These are phyloP conservation scores for Alternaria sp. DNA, from an alignment of 2,329 filamentous ascomycete species.

Conservation along the genomic window DNA sequence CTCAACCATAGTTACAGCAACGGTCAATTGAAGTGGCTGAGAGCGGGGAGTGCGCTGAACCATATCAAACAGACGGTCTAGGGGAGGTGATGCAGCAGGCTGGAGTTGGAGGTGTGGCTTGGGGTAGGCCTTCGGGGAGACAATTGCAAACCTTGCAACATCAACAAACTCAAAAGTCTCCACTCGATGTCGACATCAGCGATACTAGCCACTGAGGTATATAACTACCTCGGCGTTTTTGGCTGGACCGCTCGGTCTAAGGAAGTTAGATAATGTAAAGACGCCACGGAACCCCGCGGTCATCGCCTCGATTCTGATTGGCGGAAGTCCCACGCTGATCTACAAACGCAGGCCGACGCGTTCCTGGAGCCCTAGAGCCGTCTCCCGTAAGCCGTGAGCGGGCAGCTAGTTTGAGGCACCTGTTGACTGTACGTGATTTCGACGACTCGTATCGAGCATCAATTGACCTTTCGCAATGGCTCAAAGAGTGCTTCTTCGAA, in stretches of 20 bases:
- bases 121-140: neutral
- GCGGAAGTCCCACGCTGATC: constrained; percentile 7
- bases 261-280: neutral
- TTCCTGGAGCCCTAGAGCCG: neutral
- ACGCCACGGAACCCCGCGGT: constrained; percentile 5
- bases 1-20: constrained; percentile 45
- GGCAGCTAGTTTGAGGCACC: constrained; percentile 3
- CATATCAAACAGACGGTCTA: constrained; percentile 22
- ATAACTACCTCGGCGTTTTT: neutral
- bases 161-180: neutral
- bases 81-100: neutral
- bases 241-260: neutral
- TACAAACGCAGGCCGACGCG: constrained; percentile 6
- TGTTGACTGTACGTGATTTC: neutral
- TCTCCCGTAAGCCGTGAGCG: neutral
- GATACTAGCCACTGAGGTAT: neutral
- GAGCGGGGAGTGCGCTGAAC: constrained; percentile 47
- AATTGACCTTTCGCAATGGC: constrained; percentile 4
- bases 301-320: constrained; percentile 3
- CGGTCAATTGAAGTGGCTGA: constrained; percentile 43
- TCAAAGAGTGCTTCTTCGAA: constrained; percentile 9
- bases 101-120: neutral
- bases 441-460: neutral
- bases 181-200: neutral
- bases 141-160: neutral